Evolutionary conservation across 208 protist species (phyloP), one percentile per base, ranked within the genome.

Genomic region (Trypanosoma melophagium): DNA sequence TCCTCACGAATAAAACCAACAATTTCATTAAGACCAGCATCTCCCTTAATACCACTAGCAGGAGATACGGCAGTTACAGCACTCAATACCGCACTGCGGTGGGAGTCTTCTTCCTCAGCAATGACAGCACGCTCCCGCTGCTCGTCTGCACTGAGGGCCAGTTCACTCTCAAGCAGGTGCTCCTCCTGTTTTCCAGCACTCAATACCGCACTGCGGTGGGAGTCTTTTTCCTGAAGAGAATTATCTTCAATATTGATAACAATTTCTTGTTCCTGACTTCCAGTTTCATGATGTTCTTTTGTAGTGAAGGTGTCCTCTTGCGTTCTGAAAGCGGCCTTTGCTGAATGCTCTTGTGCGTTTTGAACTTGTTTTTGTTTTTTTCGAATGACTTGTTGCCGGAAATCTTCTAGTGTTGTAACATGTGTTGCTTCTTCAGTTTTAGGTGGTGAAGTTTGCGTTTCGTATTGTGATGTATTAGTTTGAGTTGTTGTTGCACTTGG

Each of bases 341-440:
- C 28, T 5, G 28, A 35, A 17, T 57, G 7, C 22, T 57, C 5
- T n/a, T 57, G 52, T 8, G 38, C 38, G 7, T 28, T 28, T 40
- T 28, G 1, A 38, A 1, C n/a, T 12, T 35, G 52, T 40, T 57
- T 57, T 40, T 17, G 21, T 44, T 60, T 60, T 22, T 60, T 31
- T n/a, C 2, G 31, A 14, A 60, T 16, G 9, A 60, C 35, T 1
- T 60, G 9, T 21, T 60, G 55, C 17, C 35, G 8, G n/a, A 60
- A 41, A 28, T 60, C 55, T 19, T 60, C 55, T 45, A 60, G 17
- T 60, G 55, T 60, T 44, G 25, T 25, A 28, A 55, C 25, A 7
- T 4, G 2, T 21, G 1, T 14, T 50, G 45, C 13, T 14, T 14
- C 13, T 55, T 0, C 19, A 24, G 55, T 42, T 7, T 10, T 31